These are phyloP conservation scores for Neckera pumila DNA, from an alignment of 225 moss, liverwort and hornwort species.

Conservation along the genomic window DNA sequence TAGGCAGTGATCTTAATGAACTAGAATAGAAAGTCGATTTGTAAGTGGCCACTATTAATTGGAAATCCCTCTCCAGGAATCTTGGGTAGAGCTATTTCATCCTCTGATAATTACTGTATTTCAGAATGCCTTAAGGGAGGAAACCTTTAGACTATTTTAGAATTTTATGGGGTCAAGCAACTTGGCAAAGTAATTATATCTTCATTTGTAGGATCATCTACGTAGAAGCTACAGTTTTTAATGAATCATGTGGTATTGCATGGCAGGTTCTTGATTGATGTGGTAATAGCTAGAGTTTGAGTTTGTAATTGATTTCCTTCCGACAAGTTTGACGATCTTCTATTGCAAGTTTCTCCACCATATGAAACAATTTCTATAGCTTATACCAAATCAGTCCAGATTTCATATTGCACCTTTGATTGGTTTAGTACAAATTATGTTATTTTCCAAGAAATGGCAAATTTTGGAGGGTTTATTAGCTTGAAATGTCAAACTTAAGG, in stretches of 20 bases:
- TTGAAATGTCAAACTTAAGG: neutral
- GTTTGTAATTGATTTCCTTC: neutral
- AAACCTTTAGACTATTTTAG: neutral
- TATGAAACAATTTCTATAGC: neutral
- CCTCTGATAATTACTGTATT: neutral
- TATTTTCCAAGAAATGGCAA: neutral
- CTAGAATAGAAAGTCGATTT: neutral
- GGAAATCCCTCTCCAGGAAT: neutral
- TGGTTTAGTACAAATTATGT: neutral
- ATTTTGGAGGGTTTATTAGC: neutral
- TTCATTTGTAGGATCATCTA: neutral
- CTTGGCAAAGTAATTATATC: neutral
- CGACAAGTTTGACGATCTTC: neutral
- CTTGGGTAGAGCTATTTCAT: neutral
- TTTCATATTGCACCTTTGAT: neutral
- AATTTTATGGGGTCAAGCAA: neutral
- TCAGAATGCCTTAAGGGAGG: neutral
- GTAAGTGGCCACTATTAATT: neutral
- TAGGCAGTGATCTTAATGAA: slow-evolving; percentile 14
- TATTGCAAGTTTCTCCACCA: neutral
- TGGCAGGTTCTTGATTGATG: neutral
- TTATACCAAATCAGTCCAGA: neutral
- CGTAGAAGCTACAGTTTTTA: neutral
- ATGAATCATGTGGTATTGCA: neutral
- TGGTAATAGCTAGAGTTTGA: neutral